Evolutionary conservation across 140 eudicot species (phyloP).

Genomic region (Flaveria floridana): DNA sequence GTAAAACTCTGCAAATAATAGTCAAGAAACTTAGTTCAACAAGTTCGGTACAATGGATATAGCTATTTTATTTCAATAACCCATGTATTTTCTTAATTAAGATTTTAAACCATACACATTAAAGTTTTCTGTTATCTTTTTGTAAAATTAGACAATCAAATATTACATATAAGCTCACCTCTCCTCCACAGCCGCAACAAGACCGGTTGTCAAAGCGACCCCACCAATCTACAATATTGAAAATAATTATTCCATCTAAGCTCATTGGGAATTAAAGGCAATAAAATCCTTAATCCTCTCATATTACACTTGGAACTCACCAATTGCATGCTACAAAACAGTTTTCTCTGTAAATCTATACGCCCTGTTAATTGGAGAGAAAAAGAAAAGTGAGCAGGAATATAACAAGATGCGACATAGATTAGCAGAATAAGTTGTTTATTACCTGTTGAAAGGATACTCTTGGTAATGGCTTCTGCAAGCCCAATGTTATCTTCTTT

Average conservation of each 20-base stretch:
- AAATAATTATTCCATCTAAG: constrained; percentile 23
- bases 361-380: constrained; percentile 58
- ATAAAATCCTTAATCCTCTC: background rate
- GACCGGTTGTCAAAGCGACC: constrained; percentile 73
- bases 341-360: constrained; percentile 81
- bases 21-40: background rate
- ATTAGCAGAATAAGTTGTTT: constrained; percentile 10
- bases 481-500: constrained; percentile 86
- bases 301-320: constrained; percentile 42
- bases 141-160: background rate
- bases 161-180: constrained; percentile 43
- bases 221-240: constrained; percentile 75
- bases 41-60: background rate
- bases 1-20: constrained; percentile 66
- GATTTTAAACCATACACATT: background rate
- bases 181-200: constrained; percentile 82
- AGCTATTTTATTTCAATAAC: background rate
- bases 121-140: constrained; percentile 2
- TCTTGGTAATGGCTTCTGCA: constrained; percentile 92
- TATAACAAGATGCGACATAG: constrained; percentile 6
- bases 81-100: background rate
- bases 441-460: constrained; percentile 84
- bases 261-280: background rate
- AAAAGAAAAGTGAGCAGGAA: constrained; percentile 25
- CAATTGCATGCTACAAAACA: constrained; percentile 98